Base-by-base conservation (phyloP, 2,329 filamentous ascomycete species). In the Diaporthe vaccinii region DNA sequence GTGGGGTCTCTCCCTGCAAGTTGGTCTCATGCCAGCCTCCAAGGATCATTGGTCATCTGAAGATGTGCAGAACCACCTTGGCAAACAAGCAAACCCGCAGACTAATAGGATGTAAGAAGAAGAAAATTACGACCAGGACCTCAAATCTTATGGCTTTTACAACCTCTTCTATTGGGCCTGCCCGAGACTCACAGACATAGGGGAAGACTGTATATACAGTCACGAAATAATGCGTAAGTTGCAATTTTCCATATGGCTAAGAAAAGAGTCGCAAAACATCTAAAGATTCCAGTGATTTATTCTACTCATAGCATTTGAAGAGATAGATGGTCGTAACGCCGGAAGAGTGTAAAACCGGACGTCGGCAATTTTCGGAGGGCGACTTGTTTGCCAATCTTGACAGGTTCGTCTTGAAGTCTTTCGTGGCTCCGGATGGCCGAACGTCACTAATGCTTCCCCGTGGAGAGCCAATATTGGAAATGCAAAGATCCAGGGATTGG, bases 381-480 rank as follows among this genome's bases (percentile, higher is more conserved):
- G 15, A 2, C 22, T 9, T 31, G 53, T 85, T 85, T 4, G 89
- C 86, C 76, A 90, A 89, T 78, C 82, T 91, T 53, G 90, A 92
- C 80, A 58, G 55, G 55, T 58, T 36, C 7, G 55, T 36, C 17
- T 53, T 28, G 1, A 36, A 0, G 10, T 14, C 2, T 7, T 22
- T 20, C 8, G 55, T 36, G 14, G 4, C 2, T 36, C 9, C 7
- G 39, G 6, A 12, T 17, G 8, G 9, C 31, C 0, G 8, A 1
- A 3, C 7, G 1, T n/a, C 3, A 17, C 55, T 58, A n/a, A 58
- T 58, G 4, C 0, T 58, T 89, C 88, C 76, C 84, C 89, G 69
- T 92, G 94, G 81, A 85, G 90, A 72, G 84, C 84, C 34, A 89
- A 89, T 77, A 87, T 88, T 70, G 84, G 85, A 81, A 88, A 89